Evolutionary conservation across 805 yeast species (phyloP), one percentile per base, ranked within the genome.

Genomic region (Phaffomyces opuntiae): DNA sequence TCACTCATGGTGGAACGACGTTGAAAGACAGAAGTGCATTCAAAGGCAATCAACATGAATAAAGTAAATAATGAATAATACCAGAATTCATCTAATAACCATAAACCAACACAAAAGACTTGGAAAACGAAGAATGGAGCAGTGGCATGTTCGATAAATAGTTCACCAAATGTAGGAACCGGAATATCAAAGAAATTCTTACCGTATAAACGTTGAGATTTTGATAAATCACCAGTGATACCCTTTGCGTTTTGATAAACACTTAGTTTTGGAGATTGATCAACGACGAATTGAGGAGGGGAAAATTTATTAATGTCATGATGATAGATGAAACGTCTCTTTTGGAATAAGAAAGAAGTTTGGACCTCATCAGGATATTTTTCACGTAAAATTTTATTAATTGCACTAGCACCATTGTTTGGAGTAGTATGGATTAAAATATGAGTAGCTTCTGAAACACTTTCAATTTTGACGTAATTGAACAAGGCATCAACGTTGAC

Each of bases 61-160:
- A 91, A 72, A 29, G 95, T 86, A 68, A 93, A 89, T 48, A 93
- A 69, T 5, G 98, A 88, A 62, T 85, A 85, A 67, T 90, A 90
- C 98, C 98, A 93, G 70, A 86, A 83, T 55, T 91, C 97, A 67
- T 93, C 98, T 78, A 93, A 78, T 60, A 87, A 77, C 97, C 98
- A 93, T 51, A 93, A 72, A 5, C 91, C 95, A 48, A 91, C 95
- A 62, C 97, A 90, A 64, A 93, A 93, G 47, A 93, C 74, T 70
- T 93, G 99, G 72, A 93, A 93, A 25, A 93, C 96, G 57, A 93
- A 93, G 64, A 93, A 87, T 12, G 99, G 99, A 13, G 99, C 98
- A 36, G 93, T 90, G 11, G 98, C 98, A 63, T 93, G 99, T 67
- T 93, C 98, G 61, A 87, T 83, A 72, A 93, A 93, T 57, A 93